A percentile compares a stretch with the other conserved stretches of the same genome.
Evolutionary conservation across 2,329 filamentous ascomycete genomes (phyloP).

Genomic region (Penicillium thymicola): DNA sequence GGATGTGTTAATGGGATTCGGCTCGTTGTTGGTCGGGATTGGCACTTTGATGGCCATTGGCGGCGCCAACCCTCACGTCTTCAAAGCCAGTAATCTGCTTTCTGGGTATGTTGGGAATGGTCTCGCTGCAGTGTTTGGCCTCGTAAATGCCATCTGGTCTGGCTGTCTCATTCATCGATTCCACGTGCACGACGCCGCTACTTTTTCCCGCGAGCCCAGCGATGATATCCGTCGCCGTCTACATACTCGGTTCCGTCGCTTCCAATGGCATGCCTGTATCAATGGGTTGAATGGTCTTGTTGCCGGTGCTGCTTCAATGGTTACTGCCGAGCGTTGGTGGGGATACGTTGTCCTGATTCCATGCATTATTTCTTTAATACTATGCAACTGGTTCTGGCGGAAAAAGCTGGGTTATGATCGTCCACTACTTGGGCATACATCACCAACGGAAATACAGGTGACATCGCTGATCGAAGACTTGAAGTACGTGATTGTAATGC

Average conservation of each 20-base stretch:
- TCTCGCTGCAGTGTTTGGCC: conserved; percentile 49
- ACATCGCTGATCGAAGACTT: conserved; percentile 30
- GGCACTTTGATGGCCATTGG: conserved; percentile 56
- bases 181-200: conserved; percentile 33
- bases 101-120: conserved; percentile 57
- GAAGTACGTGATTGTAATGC: conserved; percentile 23
- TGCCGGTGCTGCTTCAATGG: conserved; percentile 50
- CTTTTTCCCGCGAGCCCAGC: conserved; percentile 26
- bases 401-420: conserved; percentile 48
- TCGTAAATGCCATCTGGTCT: conserved; percentile 51
- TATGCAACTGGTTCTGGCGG: conserved; percentile 52
- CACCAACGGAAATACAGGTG: conserved; percentile 8
- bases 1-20: conserved; percentile 51
- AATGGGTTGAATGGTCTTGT: conserved; percentile 49
- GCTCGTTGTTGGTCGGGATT: conserved; percentile 49
- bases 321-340: conserved; percentile 53
- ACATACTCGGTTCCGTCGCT: conserved; percentile 36
- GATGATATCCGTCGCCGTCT: conserved; percentile 33
- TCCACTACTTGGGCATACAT: conserved; percentile 21
- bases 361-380: conserved; percentile 47
- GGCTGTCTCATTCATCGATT: conserved; percentile 44
- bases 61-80: conserved; percentile 46
- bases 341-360: conserved; percentile 53
- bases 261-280: conserved; percentile 46
- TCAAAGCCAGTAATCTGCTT: conserved; percentile 50